Evolutionary conservation across 129 eudicot species (phyloP).

Genomic region (Saussurea involucrata): DNA sequence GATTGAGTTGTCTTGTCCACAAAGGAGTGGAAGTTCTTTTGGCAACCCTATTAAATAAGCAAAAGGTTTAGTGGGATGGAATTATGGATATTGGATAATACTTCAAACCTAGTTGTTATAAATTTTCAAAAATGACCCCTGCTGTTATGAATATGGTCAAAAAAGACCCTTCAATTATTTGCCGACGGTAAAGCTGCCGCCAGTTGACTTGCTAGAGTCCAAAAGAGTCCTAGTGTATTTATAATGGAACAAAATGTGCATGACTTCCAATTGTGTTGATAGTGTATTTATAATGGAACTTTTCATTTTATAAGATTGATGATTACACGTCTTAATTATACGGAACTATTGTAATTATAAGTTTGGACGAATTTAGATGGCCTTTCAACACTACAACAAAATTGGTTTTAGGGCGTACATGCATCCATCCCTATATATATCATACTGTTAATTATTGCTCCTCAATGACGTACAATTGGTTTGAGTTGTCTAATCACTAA

Average conservation of each 20-base stretch:
- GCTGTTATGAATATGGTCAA: background rate
- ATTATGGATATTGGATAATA: conserved; percentile 19
- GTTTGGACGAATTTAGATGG: too few species aligned
- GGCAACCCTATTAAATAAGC: background rate
- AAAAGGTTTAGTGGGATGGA: background rate
- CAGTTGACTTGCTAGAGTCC: conserved; percentile 8
- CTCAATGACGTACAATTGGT: too few species aligned
- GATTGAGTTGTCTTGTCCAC: conserved; percentile 23
- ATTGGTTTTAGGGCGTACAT: too few species aligned
- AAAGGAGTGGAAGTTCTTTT: conserved; percentile 16
- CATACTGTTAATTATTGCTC: too few species aligned
- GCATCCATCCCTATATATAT: too few species aligned
- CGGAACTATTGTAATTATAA: too few species aligned
- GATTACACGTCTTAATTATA: too few species aligned
- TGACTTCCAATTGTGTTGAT: too few species aligned
- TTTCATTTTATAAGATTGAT: too few species aligned
- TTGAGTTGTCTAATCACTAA: too few species aligned
- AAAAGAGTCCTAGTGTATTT: background rate
- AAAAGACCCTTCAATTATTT: conserved; percentile 1
- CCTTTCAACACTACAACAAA: too few species aligned
- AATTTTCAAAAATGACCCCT: background rate
- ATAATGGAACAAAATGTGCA: background rate
- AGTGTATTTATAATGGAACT: too few species aligned
- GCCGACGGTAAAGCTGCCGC: conserved; percentile 22
- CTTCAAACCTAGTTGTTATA: background rate